Conservation (phyloP, 257 asterid species). For the Solanum acaule region DNA sequence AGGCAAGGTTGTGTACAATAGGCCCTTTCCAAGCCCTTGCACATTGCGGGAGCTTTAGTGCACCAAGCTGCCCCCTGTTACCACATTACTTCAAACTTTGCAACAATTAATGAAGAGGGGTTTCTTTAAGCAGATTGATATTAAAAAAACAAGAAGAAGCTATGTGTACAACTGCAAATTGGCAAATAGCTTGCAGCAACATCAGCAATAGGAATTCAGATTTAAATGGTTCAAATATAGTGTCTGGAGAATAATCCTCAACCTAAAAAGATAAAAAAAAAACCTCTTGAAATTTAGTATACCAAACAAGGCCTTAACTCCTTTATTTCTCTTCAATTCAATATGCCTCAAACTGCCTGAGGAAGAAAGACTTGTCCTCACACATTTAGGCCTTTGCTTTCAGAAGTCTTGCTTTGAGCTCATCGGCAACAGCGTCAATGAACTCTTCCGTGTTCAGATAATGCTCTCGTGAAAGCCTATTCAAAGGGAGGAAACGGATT, state of each 20-base stretch:
- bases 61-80: background rate
- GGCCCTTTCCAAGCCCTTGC: background rate
- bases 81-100: background rate
- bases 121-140: background rate
- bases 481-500: background rate
- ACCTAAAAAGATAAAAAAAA: background rate
- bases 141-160: background rate
- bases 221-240: background rate
- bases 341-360: background rate
- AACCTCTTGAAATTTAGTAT: background rate
- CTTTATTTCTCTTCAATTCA: background rate
- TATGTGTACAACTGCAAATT: background rate
- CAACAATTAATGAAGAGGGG: background rate
- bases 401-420: slow-evolving; percentile 39
- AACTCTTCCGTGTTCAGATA: slow-evolving; percentile 65
- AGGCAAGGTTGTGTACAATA: too few relatives aligned
- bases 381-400: background rate
- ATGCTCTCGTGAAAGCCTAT: slow-evolving; percentile 39
- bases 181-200: background rate
- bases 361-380: background rate
- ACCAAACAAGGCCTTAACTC: background rate
- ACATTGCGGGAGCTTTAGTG: background rate
- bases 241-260: background rate
- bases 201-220: background rate
- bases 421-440: slow-evolving; percentile 59